Evolutionary conservation across 257 asterid species (phyloP).

Genomic region (Apocynum venetum): DNA sequence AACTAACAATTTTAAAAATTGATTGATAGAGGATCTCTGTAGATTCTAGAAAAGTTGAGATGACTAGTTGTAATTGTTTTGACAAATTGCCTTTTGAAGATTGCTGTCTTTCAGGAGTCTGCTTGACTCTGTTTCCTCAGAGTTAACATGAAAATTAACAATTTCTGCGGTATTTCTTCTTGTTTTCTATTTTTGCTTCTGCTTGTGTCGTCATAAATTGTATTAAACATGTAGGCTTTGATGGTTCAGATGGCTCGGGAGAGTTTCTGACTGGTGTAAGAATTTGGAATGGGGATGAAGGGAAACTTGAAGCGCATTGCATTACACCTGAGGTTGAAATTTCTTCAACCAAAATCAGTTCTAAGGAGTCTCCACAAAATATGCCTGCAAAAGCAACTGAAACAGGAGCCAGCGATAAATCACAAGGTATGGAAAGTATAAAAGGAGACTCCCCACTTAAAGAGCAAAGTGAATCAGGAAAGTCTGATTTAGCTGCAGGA

Average conservation of each 20-base stretch:
- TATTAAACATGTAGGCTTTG: constrained; percentile 13
- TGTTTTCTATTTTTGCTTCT: background rate
- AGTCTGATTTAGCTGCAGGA: constrained; percentile 24
- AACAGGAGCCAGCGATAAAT: constrained; percentile 8
- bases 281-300: constrained; percentile 42
- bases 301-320: constrained; percentile 22
- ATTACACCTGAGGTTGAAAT: constrained; percentile 24
- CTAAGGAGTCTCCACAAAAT: constrained; percentile 23
- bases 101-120: background rate
- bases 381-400: constrained; percentile 23
- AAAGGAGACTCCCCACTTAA: constrained; percentile 21
- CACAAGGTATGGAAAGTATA: constrained; percentile 20
- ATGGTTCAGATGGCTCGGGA: constrained; percentile 41
- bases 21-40: background rate
- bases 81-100: background rate
- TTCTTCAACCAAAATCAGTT: constrained; percentile 22
- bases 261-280: constrained; percentile 39
- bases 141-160: background rate
- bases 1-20: background rate
- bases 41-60: background rate
- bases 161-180: background rate
- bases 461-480: constrained; percentile 36
- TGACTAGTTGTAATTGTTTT: background rate
- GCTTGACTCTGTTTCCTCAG: background rate
- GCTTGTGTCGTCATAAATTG: background rate